A percentile compares a stretch with the other conserved stretches of the same genome.
Conservation (phyloP, 2,329 filamentous ascomycete genomes). For the Epicoccum sorghinum region DNA sequence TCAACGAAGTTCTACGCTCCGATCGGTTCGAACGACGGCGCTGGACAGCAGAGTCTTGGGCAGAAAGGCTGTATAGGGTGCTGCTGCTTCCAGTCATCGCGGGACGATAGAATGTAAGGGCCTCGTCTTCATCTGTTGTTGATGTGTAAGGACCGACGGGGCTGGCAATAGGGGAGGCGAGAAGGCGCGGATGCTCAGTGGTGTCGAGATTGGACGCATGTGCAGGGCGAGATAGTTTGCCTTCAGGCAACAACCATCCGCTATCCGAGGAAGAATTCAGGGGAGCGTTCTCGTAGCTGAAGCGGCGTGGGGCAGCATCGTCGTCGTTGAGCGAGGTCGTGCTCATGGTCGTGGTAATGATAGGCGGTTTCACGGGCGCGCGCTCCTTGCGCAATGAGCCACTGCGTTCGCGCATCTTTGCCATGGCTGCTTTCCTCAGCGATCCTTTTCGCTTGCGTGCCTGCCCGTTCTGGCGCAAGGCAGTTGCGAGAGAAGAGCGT, state of each 20-base stretch:
- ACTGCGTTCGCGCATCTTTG: slow-evolving; percentile 55
- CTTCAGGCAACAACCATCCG: slow-evolving; percentile 29
- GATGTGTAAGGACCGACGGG: slow-evolving; percentile 68
- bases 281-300: slow-evolving; percentile 47
- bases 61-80: slow-evolving; percentile 43
- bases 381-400: slow-evolving; percentile 35
- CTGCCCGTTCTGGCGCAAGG: slow-evolving; percentile 55
- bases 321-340: slow-evolving; percentile 20
- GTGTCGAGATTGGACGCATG: slow-evolving; percentile 12
- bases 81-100: slow-evolving; percentile 50
- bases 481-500: slow-evolving; percentile 38
- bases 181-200: slow-evolving; percentile 36
- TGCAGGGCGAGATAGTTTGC: slow-evolving; percentile 23
- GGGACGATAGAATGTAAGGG: slow-evolving; percentile 64
- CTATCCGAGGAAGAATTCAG: slow-evolving; percentile 45
- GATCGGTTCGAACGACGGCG: slow-evolving; percentile 41
- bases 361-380: slow-evolving; percentile 20
- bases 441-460: slow-evolving; percentile 77
- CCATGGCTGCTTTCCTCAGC: slow-evolving; percentile 83
- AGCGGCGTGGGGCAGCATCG: slow-evolving; percentile 32
- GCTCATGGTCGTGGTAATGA: slow-evolving; percentile 25
- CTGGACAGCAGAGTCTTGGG: slow-evolving; percentile 28
- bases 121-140: slow-evolving; percentile 85
- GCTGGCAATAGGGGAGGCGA: slow-evolving; percentile 53
- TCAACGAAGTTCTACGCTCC: slow-evolving; percentile 30